Evolutionary conservation across 495 filamentous ascomycete species (phyloP).

Genomic region (Cercophora samala): DNA sequence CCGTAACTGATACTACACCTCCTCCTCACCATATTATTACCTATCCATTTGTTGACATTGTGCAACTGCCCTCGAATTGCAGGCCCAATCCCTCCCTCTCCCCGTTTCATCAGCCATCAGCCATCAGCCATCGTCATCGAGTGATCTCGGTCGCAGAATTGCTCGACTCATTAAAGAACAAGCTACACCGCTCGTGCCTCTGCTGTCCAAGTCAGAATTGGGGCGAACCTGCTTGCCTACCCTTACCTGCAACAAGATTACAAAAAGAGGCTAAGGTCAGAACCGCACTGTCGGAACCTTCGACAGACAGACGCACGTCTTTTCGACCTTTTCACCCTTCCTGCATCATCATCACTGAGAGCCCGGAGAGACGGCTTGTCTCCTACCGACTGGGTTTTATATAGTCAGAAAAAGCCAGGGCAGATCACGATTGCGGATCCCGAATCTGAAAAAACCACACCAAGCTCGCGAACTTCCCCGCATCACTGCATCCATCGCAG

Average conservation of each 20-base stretch:
- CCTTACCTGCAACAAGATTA: neutral
- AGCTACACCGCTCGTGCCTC: neutral
- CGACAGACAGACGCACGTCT: conserved; percentile 5
- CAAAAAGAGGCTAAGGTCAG: neutral
- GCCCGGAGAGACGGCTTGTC: neutral
- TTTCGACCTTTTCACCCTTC: neutral
- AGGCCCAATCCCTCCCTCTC: neutral
- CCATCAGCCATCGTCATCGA: neutral
- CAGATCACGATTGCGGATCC: conserved; percentile 26
- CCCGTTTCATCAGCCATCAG: no score
- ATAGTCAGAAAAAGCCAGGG: conserved; percentile 4
- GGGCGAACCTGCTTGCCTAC: conserved; percentile 6
- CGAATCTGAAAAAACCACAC: conserved; percentile 11
- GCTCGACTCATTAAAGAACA: neutral
- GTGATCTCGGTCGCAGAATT: conserved; percentile 1
- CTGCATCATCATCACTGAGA: neutral
- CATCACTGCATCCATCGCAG: conserved; percentile 35
- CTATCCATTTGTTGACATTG: conserved; percentile 4
- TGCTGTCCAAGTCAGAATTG: neutral
- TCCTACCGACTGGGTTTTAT: neutral
- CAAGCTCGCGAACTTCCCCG: conserved; percentile 40
- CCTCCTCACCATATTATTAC: neutral
- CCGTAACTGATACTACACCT: neutral
- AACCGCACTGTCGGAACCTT: conserved; percentile 10
- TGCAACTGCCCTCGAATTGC: neutral